These are phyloP conservation scores for Geosiphon pyriformis DNA, from an alignment of 192 early-diverging fungal species.

Conservation along the genomic window DNA sequence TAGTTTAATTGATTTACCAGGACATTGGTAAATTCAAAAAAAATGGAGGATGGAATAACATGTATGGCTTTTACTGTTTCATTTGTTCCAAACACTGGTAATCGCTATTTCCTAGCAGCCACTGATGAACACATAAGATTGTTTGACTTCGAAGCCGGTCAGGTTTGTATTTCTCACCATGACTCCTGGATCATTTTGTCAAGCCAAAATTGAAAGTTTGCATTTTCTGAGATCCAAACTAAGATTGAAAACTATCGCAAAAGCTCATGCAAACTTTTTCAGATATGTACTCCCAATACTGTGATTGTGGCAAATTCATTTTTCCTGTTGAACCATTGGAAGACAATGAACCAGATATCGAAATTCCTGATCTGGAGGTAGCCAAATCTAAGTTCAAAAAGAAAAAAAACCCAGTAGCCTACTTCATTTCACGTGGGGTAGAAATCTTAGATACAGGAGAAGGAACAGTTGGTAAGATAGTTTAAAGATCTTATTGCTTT, in stretches of 20 bases:
- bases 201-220: too few species aligned
- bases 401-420: conserved; percentile 50
- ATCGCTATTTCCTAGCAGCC: conserved; percentile 87
- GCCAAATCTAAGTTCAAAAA: conserved; percentile 26
- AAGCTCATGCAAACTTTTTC: conserved; percentile 58
- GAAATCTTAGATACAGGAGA: conserved; percentile 83
- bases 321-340: conserved; percentile 43
- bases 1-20: conserved; percentile 26
- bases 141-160: conserved; percentile 82
- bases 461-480: conserved; percentile 62
- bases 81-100: conserved; percentile 90
- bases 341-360: conserved; percentile 24
- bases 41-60: conserved; percentile 76
- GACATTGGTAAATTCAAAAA: conserved; percentile 54
- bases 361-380: conserved; percentile 25
- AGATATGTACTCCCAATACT: conserved; percentile 86
- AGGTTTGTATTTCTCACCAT: conserved; percentile 39
- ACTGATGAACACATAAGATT: conserved; percentile 82
- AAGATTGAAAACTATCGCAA: too few species aligned
- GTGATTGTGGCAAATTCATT: conserved; percentile 91
- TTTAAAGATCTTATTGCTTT: too few species aligned
- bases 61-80: conserved; percentile 96
- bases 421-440: conserved; percentile 84
- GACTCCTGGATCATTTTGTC: background rate
- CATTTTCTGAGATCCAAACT: too few species aligned